Conservation (phyloP, 78 protist genomes). For the Dictyostelium citrinum region DNA sequence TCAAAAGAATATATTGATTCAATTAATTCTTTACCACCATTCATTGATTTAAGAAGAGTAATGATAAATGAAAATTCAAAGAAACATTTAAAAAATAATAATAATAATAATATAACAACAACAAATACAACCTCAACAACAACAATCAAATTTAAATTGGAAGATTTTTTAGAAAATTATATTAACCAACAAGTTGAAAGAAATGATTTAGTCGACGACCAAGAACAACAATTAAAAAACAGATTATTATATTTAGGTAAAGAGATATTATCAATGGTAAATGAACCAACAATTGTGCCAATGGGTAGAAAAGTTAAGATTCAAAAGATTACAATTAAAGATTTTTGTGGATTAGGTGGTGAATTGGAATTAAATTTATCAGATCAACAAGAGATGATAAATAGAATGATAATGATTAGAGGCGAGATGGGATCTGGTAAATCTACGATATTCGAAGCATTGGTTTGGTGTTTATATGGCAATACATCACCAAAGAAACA, state of each 20-base stretch:
- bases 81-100: neutral
- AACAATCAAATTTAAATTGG: neutral
- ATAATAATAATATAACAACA: neutral
- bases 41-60: constrained; percentile 28
- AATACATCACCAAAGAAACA: constrained; percentile 50
- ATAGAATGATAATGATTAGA: constrained; percentile 38
- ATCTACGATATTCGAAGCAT: constrained; percentile 47
- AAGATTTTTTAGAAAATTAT: constrained; percentile 47
- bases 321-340: neutral
- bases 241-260: neutral
- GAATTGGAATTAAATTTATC: neutral
- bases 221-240: neutral
- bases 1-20: constrained; percentile 16
- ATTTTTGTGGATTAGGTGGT: constrained; percentile 33
- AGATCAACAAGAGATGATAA: neutral
- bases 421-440: constrained; percentile 66
- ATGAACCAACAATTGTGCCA: constrained; percentile 36
- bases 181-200: neutral
- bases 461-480: constrained; percentile 66
- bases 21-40: constrained; percentile 1
- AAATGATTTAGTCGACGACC: neutral
- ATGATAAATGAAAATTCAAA: constrained; percentile 6
- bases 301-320: constrained; percentile 53
- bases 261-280: neutral
- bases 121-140: neutral